Evolutionary conservation across 331 rosid genomes (phyloP).

Genomic region (Malus hybrid): DNA sequence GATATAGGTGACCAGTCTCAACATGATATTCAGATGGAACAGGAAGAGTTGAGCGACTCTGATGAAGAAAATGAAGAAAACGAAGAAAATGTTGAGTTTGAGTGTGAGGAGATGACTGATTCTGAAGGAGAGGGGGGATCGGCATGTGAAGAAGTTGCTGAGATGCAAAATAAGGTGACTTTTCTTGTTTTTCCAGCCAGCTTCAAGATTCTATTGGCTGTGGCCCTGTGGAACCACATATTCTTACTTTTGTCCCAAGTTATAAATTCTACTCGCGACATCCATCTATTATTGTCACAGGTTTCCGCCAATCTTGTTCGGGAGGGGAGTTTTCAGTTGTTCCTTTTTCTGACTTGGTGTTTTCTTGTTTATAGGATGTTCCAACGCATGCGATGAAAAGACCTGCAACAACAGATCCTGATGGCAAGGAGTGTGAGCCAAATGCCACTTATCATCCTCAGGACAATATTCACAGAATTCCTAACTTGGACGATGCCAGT

Average conservation of each 20-base stretch:
- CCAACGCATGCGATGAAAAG: constrained; percentile 23
- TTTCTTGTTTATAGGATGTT: constrained; percentile 41
- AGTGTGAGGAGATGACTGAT: constrained; percentile 95
- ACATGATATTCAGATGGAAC: constrained; percentile 91
- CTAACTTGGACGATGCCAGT: constrained; percentile 35
- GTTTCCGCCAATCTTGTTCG: not conserved
- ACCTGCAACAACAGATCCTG: constrained; percentile 8
- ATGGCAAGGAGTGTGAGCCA: constrained; percentile 24
- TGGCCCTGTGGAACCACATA: not conserved
- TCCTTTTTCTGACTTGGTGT: constrained; percentile 1
- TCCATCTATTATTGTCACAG: not conserved
- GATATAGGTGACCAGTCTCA: constrained; percentile 64
- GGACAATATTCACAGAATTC: constrained; percentile 25
- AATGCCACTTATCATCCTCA: constrained; percentile 23
- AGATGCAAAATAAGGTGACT: constrained; percentile 49
- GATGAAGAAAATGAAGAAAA: constrained; percentile 77
- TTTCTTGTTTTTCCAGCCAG: not conserved
- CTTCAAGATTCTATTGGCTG: not conserved
- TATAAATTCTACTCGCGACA: not conserved
- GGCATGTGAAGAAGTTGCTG: constrained; percentile 42
- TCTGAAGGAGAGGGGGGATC: constrained; percentile 90
- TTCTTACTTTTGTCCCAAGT: not conserved
- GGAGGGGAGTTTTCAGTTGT: not conserved
- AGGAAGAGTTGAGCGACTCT: constrained; percentile 87
- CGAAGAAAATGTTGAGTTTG: constrained; percentile 71